Base-by-base conservation (phyloP, 331 rosid species). In the Cydonia oblonga region DNA sequence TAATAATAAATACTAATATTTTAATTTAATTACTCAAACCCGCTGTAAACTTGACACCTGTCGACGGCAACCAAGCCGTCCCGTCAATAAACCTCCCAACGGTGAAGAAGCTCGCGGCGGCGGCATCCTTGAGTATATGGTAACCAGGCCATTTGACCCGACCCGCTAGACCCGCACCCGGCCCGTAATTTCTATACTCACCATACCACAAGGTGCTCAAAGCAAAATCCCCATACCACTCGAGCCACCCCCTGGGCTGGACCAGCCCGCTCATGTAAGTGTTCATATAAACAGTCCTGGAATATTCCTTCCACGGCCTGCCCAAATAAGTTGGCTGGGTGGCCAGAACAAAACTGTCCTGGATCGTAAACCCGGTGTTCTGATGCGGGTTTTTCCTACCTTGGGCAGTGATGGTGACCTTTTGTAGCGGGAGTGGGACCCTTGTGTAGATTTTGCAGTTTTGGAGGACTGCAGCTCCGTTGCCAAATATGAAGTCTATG, bases 221-320 rank as follows among this genome's bases (percentile, higher is more conserved):
- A 7, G 96, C 98, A 71, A 93, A 93, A 76, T 89, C 70, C 3
- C 96, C 96, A 26, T 77, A 65, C 98, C 98, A 91, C 84, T 89
- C 96, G 3, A 93, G 96, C 96, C 98, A 93, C 35, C 98, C 98
- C 66, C 86, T 75, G 9, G 95, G 95, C 80, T 91, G 98, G 12
- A 93, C 98, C 19, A 89, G 73, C 13, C 84, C 87, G 57, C 96
- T 81, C 97, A 95, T 83, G 20, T 86, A 95, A 1, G 98, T 89
- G 84, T 95, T 91, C 16, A 95, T 68, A 53, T 68, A 95, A 35
- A 95, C 97, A 2, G 97, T 89, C 69, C 96, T 86, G 0, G 99
- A 89, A 49, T 59, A 88, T 30, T 72, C 83, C 79, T 95, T 95
- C 98, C 98, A 95, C 0, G 98, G 96, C 69, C 98, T 68, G 0